Percentiles rank a stretch among this genome's conserved stretches.
Evolutionary conservation across 139 green algal genomes (phyloP).

Genomic region (Haematococcus sp.): DNA sequence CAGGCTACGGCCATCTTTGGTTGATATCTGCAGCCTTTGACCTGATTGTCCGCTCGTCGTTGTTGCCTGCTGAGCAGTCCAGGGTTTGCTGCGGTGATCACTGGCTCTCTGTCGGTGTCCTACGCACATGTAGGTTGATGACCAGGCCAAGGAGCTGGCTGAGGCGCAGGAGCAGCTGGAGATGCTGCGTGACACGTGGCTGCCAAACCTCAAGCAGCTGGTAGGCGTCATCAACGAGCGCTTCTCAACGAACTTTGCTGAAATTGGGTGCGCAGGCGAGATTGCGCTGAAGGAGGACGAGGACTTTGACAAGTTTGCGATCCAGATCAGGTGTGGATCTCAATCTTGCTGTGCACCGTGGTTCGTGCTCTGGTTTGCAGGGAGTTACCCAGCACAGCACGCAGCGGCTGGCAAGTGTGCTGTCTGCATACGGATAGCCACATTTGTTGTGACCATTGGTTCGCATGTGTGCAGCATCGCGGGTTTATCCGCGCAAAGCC

Average conservation of each 20-base stretch:
- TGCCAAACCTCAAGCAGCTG: constrained; percentile 71
- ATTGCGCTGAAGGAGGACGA: constrained; percentile 68
- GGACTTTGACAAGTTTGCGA: constrained; percentile 72
- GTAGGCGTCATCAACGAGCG: constrained; percentile 69
- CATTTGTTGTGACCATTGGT: too few relatives aligned
- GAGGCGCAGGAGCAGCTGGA: constrained; percentile 2
- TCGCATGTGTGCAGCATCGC: too few relatives aligned
- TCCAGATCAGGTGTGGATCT: constrained; percentile 61
- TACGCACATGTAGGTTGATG: constrained; percentile 7
- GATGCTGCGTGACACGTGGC: constrained; percentile 65
- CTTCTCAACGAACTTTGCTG: constrained; percentile 77
- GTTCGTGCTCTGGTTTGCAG: not conserved
- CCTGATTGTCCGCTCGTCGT: too few relatives aligned
- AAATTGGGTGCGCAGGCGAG: constrained; percentile 79
- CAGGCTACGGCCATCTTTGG: too few relatives aligned
- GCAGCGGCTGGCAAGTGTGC: too few relatives aligned
- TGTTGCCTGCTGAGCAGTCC: too few relatives aligned
- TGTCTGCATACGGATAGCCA: too few relatives aligned
- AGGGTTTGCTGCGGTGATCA: too few relatives aligned
- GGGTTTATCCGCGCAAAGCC: too few relatives aligned
- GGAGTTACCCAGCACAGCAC: too few relatives aligned
- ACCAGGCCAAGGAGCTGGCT: not conserved
- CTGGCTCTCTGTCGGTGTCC: too few relatives aligned
- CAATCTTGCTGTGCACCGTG: not conserved
- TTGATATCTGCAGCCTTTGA: too few relatives aligned